Percentiles rank a stretch among this genome's conserved stretches.
These are phyloP conservation scores for Alectoria sarmentosa DNA, from an alignment of 495 filamentous ascomycete species.

Conservation along the genomic window DNA sequence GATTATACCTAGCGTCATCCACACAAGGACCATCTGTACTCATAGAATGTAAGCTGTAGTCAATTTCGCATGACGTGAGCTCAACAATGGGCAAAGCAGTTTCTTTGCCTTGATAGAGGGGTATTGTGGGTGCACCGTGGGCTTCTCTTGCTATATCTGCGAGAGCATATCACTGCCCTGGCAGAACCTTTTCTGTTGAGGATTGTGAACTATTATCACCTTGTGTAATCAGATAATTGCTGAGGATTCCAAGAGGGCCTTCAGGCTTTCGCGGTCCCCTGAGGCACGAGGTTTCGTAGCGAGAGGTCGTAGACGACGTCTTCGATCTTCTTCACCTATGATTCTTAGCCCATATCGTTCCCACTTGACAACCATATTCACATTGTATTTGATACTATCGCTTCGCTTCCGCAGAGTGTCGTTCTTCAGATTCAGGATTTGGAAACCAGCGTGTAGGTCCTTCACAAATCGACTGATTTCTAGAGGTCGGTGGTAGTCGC, in stretches of 20 bases:
- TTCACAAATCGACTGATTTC: constrained; percentile 90
- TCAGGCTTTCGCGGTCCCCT: background rate
- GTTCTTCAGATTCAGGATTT: constrained; percentile 95
- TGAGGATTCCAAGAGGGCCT: background rate
- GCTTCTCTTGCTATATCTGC: background rate
- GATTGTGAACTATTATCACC: background rate
- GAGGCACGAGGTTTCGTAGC: constrained; percentile 70
- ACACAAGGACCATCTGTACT: background rate
- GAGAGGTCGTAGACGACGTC: constrained; percentile 96
- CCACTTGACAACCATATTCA: constrained; percentile 33
- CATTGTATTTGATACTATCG: constrained; percentile 91
- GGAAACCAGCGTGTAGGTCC: constrained; percentile 90
- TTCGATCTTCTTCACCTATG: constrained; percentile 85
- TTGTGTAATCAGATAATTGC: background rate
- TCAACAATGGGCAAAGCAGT: background rate
- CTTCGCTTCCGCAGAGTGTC: constrained; percentile 79
- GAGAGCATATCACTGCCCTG: background rate
- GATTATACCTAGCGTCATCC: background rate
- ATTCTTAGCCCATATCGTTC: background rate
- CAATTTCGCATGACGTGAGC: background rate
- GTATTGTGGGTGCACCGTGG: background rate
- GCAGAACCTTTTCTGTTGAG: background rate
- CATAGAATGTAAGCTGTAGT: background rate
- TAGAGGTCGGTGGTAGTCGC: constrained; percentile 75
- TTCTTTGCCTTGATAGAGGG: background rate